Evolutionary conservation across 75 land plant species (phyloP).

Genomic region (Sequoia sempervirens): DNA sequence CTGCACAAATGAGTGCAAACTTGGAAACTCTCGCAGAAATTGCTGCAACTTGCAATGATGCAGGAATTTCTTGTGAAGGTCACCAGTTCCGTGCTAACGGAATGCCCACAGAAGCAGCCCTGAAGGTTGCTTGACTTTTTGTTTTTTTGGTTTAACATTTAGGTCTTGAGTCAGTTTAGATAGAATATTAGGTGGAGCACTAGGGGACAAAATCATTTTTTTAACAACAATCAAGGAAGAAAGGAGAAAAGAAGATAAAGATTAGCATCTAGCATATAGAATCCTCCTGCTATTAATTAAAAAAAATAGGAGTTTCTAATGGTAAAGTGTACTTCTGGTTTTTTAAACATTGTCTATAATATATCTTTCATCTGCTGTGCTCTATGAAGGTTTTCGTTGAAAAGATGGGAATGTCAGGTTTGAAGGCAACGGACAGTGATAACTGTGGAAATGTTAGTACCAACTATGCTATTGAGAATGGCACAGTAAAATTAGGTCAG

Average conservation of each 20-base stretch:
- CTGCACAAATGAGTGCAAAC: constrained; percentile 47
- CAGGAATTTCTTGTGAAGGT: constrained; percentile 48
- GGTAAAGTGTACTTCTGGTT: neutral
- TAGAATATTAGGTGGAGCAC: neutral
- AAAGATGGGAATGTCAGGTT: constrained; percentile 8
- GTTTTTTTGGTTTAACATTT: neutral
- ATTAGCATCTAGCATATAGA: neutral
- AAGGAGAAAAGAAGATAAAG: neutral
- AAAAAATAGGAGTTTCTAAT: neutral
- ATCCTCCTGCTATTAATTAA: neutral
- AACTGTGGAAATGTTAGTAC: constrained; percentile 27
- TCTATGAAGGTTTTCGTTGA: constrained; percentile 1
- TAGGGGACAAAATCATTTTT: neutral
- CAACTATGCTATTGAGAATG: constrained; percentile 20
- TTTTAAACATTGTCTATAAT: neutral
- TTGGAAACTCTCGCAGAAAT: constrained; percentile 65
- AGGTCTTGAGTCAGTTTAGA: neutral
- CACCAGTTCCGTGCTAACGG: constrained; percentile 54
- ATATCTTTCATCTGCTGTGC: neutral
- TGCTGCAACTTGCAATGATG: constrained; percentile 81
- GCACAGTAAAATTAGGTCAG: constrained; percentile 58
- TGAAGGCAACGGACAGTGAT: constrained; percentile 30
- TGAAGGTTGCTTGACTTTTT: constrained; percentile 43
- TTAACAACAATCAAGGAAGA: neutral
- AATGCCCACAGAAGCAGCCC: constrained; percentile 88